Evolutionary conservation across 2,329 filamentous ascomycete genomes (phyloP).

Genomic region (Pseudocercospora crystallina): DNA sequence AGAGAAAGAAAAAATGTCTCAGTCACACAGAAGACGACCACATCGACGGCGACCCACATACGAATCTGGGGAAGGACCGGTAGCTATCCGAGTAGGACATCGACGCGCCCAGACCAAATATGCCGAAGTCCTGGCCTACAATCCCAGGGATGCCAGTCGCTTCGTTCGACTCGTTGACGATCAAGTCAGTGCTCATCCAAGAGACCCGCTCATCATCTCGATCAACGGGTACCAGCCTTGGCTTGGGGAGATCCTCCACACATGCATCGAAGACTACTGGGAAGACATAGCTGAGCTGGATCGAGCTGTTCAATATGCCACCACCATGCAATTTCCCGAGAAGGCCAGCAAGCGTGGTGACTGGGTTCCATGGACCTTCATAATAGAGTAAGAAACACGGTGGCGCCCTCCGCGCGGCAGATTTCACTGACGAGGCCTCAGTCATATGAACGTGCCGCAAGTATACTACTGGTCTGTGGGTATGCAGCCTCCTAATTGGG

Average conservation of each 20-base stretch:
- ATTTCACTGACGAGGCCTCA: slow-evolving; percentile 1
- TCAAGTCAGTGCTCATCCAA: slow-evolving; percentile 31
- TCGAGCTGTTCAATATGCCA: slow-evolving; percentile 36
- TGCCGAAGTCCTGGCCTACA: slow-evolving; percentile 28
- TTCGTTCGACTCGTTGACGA: slow-evolving; percentile 36
- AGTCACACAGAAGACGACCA: slow-evolving; percentile 7
- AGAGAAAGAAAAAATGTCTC: slow-evolving; percentile 9
- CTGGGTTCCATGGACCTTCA: slow-evolving; percentile 38
- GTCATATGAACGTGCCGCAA: slow-evolving; percentile 39
- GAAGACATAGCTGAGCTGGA: slow-evolving; percentile 35
- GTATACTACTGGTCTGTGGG: slow-evolving; percentile 40
- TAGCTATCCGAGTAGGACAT: slow-evolving; percentile 35
- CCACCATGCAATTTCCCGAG: slow-evolving; percentile 38
- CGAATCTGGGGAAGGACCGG: slow-evolving; percentile 23
- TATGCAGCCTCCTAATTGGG: slow-evolving; percentile 29
- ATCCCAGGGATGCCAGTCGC: slow-evolving; percentile 29
- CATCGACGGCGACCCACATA: slow-evolving; percentile 27
- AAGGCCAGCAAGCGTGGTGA: slow-evolving; percentile 32
- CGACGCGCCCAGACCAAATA: slow-evolving; percentile 29
- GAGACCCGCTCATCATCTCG: slow-evolving; percentile 35
- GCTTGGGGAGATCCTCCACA: slow-evolving; percentile 35
- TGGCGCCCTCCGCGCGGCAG: neutral
- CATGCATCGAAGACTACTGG: slow-evolving; percentile 37
- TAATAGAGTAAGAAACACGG: slow-evolving; percentile 29
- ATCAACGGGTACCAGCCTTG: slow-evolving; percentile 38